These are phyloP conservation scores for Sarocladiaceae sp. DNA, from an alignment of 2,329 filamentous ascomycete genomes.

Conservation along the genomic window DNA sequence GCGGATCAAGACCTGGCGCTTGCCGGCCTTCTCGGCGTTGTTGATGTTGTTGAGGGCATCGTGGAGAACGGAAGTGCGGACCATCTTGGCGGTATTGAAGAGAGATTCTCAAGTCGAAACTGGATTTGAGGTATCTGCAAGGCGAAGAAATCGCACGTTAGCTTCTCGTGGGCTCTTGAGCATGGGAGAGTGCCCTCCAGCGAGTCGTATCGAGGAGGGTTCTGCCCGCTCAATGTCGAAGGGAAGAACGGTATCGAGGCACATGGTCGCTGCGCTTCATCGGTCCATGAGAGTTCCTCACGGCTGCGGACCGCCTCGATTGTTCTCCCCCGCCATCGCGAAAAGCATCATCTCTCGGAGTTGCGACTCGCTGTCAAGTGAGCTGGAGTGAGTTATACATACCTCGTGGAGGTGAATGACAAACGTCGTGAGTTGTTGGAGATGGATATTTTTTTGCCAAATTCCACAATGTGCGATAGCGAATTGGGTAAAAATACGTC, in stretches of 20 bases:
- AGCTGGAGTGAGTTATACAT: slow-evolving; percentile 30
- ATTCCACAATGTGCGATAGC: too few relatives aligned
- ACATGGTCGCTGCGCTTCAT: slow-evolving; percentile 15
- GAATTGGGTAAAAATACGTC: neutral
- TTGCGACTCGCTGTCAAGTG: slow-evolving; percentile 25
- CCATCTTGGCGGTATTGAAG: slow-evolving; percentile 76
- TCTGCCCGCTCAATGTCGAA: slow-evolving; percentile 63
- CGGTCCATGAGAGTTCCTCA: slow-evolving; percentile 22
- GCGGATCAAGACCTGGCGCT: slow-evolving; percentile 98
- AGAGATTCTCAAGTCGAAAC: slow-evolving; percentile 76
- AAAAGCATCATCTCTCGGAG: slow-evolving; percentile 37
- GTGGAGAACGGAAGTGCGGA: slow-evolving; percentile 98
- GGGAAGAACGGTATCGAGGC: slow-evolving; percentile 57
- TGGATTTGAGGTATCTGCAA: slow-evolving; percentile 63
- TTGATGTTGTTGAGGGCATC: slow-evolving; percentile 99
- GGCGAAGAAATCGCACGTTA: slow-evolving; percentile 42
- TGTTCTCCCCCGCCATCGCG: slow-evolving; percentile 58
- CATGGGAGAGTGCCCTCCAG: slow-evolving; percentile 65
- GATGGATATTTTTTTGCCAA: too few relatives aligned
- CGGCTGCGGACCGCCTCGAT: slow-evolving; percentile 35
- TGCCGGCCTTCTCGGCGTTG: slow-evolving; percentile 99
- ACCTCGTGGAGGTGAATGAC: slow-evolving; percentile 35
- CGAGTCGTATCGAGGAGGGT: slow-evolving; percentile 52
- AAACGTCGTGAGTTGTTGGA: slow-evolving; percentile 16
- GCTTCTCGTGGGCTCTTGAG: slow-evolving; percentile 56